A percentile compares a stretch with the other conserved stretches of the same genome.
Conservation (phyloP, 2,329 filamentous ascomycete genomes). For the Fusarium sp. region DNA sequence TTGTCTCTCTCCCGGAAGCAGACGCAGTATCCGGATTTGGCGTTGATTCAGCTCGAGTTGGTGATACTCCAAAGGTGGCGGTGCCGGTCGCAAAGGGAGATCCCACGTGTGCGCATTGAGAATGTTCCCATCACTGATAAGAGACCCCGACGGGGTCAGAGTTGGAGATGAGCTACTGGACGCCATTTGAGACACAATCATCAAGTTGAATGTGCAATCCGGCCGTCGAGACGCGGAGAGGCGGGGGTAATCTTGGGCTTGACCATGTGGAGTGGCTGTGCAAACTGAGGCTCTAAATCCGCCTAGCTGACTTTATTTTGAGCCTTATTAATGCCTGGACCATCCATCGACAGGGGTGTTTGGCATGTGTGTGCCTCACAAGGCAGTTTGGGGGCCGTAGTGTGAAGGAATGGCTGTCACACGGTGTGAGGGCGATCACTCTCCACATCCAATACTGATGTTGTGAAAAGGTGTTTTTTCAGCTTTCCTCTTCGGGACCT, state of each 20-base stretch:
- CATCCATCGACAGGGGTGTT: background rate
- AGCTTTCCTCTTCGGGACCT: background rate
- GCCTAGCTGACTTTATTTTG: background rate
- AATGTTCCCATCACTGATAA: background rate
- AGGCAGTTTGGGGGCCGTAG: background rate
- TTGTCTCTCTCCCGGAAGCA: background rate
- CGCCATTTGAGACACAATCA: background rate
- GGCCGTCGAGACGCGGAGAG: background rate
- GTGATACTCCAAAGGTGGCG: background rate
- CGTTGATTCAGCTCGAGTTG: background rate
- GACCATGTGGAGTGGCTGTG: background rate
- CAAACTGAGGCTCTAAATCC: background rate
- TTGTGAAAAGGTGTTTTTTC: background rate
- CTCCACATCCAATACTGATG: background rate
- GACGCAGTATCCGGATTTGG: constrained; percentile 9
- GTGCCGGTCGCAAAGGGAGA: background rate
- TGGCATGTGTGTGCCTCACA: background rate
- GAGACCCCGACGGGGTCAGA: background rate
- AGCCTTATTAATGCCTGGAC: background rate
- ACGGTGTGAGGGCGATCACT: background rate
- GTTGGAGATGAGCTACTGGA: background rate
- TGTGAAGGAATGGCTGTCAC: background rate
- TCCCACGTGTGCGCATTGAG: background rate
- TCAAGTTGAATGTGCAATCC: background rate
- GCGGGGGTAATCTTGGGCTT: background rate